These are phyloP conservation scores for Beauveria varroae DNA, from an alignment of 2,329 filamentous ascomycete species.

Conservation along the genomic window DNA sequence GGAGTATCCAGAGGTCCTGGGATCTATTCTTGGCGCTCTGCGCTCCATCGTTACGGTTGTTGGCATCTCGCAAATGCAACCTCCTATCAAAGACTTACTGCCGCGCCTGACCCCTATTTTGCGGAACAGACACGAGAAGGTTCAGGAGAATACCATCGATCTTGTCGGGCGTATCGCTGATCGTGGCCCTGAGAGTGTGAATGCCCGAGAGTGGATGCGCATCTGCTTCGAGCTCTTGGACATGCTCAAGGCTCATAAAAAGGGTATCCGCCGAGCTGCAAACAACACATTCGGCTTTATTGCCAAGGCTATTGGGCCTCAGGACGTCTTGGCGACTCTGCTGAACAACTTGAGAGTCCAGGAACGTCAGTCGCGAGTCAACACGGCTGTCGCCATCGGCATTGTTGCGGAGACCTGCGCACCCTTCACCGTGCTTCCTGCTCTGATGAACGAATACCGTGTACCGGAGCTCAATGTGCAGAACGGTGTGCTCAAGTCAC, in stretches of 20 bases:
- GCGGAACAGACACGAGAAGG: constrained; percentile 96
- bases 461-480: constrained; percentile 98
- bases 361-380: constrained; percentile 95
- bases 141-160: constrained; percentile 98
- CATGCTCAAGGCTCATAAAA: constrained; percentile 99
- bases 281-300: constrained; percentile 99
- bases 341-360: constrained; percentile 96
- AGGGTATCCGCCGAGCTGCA: constrained; percentile 93
- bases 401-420: constrained; percentile 98
- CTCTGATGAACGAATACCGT: constrained; percentile 98
- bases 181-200: constrained; percentile 91
- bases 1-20: constrained; percentile 95
- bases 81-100: constrained; percentile 91
- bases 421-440: constrained; percentile 96
- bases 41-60: constrained; percentile 97
- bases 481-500: constrained; percentile 93
- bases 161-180: constrained; percentile 96
- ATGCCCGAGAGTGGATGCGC: constrained; percentile 98
- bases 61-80: constrained; percentile 96
- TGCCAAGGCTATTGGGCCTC: constrained; percentile 95
- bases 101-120: constrained; percentile 96
- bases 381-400: constrained; percentile 95
- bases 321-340: constrained; percentile 91
- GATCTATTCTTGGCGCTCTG: constrained; percentile 89
- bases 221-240: constrained; percentile 98